phyloP scores from a whole-genome alignment of 1,284 basidiomycete genomes.

The Austroboletus novae-zelandiae region DNA sequence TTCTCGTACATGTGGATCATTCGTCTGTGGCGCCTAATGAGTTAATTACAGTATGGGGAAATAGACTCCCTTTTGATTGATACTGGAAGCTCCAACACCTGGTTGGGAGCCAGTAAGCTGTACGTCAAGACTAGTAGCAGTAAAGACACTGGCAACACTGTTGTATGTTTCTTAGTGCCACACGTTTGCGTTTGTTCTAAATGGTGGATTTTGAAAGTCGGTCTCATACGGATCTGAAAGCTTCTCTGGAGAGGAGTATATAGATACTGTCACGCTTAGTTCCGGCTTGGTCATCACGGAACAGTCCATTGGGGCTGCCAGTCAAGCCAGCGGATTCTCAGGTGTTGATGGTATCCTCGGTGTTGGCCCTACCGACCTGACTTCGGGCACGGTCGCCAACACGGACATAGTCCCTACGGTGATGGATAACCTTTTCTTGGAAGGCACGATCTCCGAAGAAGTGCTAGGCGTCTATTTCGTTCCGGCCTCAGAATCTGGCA shows the following conservation, averaged over 20 bases:
- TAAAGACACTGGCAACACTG: too few relatives aligned
- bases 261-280: too few relatives aligned
- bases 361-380: conserved; percentile 53
- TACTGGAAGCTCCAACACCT: too few relatives aligned
- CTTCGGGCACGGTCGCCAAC: conserved; percentile 34
- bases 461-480: too few relatives aligned
- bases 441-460: too few relatives aligned
- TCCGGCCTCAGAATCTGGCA: too few relatives aligned
- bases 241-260: too few relatives aligned
- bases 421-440: conserved; percentile 40
- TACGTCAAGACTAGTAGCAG: conserved; percentile 53
- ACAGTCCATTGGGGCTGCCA: conserved; percentile 53
- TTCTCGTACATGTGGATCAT: too few relatives aligned
- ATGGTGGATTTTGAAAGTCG: too few relatives aligned
- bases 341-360: not conserved
- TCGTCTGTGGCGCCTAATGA: not conserved
- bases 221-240: conserved; percentile 33
- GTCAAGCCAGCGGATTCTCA: conserved; percentile 14
- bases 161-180: too few relatives aligned
- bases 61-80: conserved; percentile 30
- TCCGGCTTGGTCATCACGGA: too few relatives aligned
- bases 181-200: too few relatives aligned
- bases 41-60: not conserved
- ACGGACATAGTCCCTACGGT: conserved; percentile 38
- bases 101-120: conserved; percentile 53